These are phyloP conservation scores for Penicillium expansum DNA, from an alignment of 2,329 filamentous ascomycete species.

Conservation along the genomic window DNA sequence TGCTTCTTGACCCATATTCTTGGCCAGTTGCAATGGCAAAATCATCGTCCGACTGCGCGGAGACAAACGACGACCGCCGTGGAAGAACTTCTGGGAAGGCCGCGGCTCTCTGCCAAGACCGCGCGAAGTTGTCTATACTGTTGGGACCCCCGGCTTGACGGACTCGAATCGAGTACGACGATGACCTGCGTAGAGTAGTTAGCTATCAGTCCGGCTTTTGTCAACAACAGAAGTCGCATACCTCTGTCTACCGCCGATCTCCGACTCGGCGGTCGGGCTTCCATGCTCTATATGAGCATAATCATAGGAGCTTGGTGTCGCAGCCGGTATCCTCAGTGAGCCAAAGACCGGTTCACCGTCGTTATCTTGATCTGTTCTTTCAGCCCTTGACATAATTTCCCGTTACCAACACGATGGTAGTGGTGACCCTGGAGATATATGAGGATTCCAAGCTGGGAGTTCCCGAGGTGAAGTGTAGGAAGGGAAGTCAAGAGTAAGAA, in stretches of 20 bases:
- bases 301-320: conserved; percentile 17
- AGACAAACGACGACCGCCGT: conserved; percentile 70
- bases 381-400: conserved; percentile 2
- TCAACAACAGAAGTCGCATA: background rate
- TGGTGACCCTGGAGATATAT: background rate
- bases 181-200: conserved; percentile 23
- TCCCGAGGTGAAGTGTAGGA: background rate
- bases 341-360: conserved; percentile 7
- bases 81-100: conserved; percentile 85
- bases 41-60: conserved; percentile 53
- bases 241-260: conserved; percentile 17
- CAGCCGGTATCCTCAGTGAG: conserved; percentile 10
- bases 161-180: conserved; percentile 48
- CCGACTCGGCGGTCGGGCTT: conserved; percentile 15
- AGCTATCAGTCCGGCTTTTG: background rate
- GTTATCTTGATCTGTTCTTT: conserved; percentile 4
- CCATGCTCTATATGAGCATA: conserved; percentile 9
- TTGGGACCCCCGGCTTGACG: conserved; percentile 82
- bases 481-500: background rate
- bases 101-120: conserved; percentile 87
- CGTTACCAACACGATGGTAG: background rate
- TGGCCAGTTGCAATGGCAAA: conserved; percentile 21
- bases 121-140: conserved; percentile 88
- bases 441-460: background rate
- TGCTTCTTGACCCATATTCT: conserved; percentile 21